Conservation (phyloP, 352 stramenopile genomes). For the Pseudoperonospora humuli region DNA sequence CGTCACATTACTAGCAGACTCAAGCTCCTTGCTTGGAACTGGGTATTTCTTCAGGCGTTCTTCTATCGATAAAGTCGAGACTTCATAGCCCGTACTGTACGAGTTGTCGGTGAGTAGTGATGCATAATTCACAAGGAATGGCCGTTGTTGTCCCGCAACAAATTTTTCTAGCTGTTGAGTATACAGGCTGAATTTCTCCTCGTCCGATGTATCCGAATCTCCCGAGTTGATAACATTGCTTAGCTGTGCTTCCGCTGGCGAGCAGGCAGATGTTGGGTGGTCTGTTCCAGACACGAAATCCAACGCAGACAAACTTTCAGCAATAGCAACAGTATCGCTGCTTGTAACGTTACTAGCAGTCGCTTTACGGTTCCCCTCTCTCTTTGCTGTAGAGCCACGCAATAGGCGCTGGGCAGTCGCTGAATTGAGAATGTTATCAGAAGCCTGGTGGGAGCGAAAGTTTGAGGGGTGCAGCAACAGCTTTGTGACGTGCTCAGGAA, state of each 20-base stretch:
- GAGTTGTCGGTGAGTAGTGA: slow-evolving; percentile 67
- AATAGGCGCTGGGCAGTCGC: slow-evolving; percentile 52
- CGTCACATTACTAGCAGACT: slow-evolving; percentile 9
- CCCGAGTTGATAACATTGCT: slow-evolving; percentile 17
- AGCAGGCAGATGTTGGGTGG: slow-evolving; percentile 17
- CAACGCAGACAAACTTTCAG: slow-evolving; percentile 18
- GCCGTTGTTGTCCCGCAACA: slow-evolving; percentile 60
- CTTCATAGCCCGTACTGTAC: slow-evolving; percentile 73
- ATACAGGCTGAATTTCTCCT: slow-evolving; percentile 47
- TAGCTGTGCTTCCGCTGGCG: slow-evolving; percentile 10
- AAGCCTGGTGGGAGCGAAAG: slow-evolving; percentile 81
- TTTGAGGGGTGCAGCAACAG: slow-evolving; percentile 71
- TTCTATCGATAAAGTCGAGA: slow-evolving; percentile 52
- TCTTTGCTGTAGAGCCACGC: slow-evolving; percentile 12
- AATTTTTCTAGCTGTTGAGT: slow-evolving; percentile 52
- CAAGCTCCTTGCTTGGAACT: slow-evolving; percentile 34
- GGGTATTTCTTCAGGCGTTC: slow-evolving; percentile 50
- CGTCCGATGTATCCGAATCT: slow-evolving; percentile 22
- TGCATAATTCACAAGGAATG: slow-evolving; percentile 72
- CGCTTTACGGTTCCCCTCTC: background rate
- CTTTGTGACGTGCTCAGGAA: slow-evolving; percentile 56
- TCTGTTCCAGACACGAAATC: slow-evolving; percentile 27
- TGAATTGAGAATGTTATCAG: slow-evolving; percentile 80
- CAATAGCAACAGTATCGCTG: background rate
- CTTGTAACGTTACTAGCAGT: background rate